phyloP scores from a whole-genome alignment of 176 grass and related monocot genomes.

The Juncus effusus region DNA sequence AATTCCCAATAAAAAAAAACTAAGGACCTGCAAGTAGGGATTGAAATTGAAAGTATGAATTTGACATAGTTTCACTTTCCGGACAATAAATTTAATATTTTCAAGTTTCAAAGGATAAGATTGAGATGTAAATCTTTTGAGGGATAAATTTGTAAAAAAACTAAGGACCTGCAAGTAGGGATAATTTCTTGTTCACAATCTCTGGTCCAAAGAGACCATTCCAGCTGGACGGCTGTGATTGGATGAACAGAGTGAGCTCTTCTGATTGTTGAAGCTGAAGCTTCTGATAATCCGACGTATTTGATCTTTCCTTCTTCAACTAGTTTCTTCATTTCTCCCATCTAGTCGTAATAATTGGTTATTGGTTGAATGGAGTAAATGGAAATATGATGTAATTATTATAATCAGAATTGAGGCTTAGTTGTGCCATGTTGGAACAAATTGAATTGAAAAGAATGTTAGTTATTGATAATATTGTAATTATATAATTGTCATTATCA shows the following conservation, averaged over 20 bases:
- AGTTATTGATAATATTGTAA: too few relatives aligned
- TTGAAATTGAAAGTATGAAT: not conserved
- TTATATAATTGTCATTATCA: too few relatives aligned
- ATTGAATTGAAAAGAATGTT: too few relatives aligned
- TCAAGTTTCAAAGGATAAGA: too few relatives aligned
- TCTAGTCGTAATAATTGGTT: slow-evolving; percentile 6
- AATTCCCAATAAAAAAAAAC: not conserved
- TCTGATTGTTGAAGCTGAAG: slow-evolving; percentile 49
- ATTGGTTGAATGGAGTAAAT: too few relatives aligned
- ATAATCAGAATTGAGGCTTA: too few relatives aligned
- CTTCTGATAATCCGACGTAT: slow-evolving; percentile 59
- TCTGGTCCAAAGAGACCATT: slow-evolving; percentile 71
- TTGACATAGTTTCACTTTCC: too few relatives aligned
- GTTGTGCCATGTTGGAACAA: too few relatives aligned
- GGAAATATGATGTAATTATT: too few relatives aligned
- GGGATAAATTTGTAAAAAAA: not conserved
- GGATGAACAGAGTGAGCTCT: slow-evolving; percentile 60
- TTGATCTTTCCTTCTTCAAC: slow-evolving; percentile 68
- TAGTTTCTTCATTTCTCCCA: slow-evolving; percentile 59
- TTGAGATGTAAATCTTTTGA: too few relatives aligned
- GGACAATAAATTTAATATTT: too few relatives aligned
- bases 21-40: slow-evolving; percentile 62
- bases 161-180: slow-evolving; percentile 58
- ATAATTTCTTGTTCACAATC: slow-evolving; percentile 58
- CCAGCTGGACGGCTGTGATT: slow-evolving; percentile 51